Base-by-base conservation (phyloP, 1,284 basidiomycete species). In the Fomitiporia mediterranea region DNA sequence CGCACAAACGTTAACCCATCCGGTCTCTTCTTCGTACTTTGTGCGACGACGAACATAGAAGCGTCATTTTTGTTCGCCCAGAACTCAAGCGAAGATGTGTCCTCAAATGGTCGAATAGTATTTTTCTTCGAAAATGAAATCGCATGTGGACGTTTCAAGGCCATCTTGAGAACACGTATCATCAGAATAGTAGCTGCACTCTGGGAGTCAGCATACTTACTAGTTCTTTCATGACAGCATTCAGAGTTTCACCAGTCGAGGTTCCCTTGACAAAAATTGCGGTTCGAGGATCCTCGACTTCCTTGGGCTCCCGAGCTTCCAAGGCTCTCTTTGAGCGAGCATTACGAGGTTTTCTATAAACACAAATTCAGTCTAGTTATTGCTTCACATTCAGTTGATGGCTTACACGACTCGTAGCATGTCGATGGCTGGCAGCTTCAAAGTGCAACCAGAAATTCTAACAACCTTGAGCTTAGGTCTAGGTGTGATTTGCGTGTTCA, bases 61-160 rank as follows among this genome's bases (percentile, higher is more conserved):
- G 95, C 94, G 65, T 99, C 97, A 73, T 99, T 99, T 75, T 99
- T 99, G 35, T 75, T 67, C 1, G 86, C 77, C 91, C 94, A 99
- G 71, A 99, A 99, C 64, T 93, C 93, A 56, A 99, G 76, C 1
- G 91, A 89, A 13, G 86, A 75, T 2, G 82, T 70, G 60, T 93
- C 82, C 66, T 98, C 96, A 68, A 99, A 98, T 2, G 97, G 97
- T 50, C 90, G 86, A 15, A 98, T 82, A 38, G 77, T 72, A 70
- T 98, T 98, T 74, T 98, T 98, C 73, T 97, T 98, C 56, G 88
- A 90, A 74, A 99, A 99, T 13, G 91, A 83, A 63, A 98, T 90
- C 2, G 86, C 86, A 65, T 97, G 66, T 0, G 94, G 94, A 56
- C 89, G 84, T 71, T 97, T 97, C 58, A 97, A 77, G 3, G 90